Percentiles rank a stretch among this genome's conserved stretches.
phyloP scores from a whole-genome alignment of 2,329 filamentous ascomycete species.

The Ophiostoma perfectum region DNA sequence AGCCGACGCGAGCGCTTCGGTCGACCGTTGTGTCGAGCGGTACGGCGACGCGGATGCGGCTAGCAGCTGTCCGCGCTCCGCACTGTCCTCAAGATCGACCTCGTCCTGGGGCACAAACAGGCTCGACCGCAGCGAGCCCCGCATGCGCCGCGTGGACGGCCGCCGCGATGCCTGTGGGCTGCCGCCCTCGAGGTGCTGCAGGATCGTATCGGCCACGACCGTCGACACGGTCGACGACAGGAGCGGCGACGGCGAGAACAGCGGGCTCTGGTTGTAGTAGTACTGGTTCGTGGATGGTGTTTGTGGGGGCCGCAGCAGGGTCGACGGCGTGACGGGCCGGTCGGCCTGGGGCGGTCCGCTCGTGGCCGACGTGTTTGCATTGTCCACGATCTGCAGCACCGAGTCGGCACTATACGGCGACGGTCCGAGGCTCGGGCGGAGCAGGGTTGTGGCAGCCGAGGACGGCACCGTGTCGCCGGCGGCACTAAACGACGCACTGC shows the following conservation, averaged over 20 bases:
- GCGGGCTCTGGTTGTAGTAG: conserved; percentile 36
- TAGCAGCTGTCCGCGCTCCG: conserved; percentile 22
- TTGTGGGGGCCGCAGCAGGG: conserved; percentile 26
- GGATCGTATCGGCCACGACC: conserved; percentile 52
- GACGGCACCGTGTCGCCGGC: neutral
- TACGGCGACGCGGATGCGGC: neutral
- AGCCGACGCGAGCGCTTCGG: conserved; percentile 6
- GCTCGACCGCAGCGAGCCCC: conserved; percentile 49
- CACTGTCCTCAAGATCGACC: conserved; percentile 29
- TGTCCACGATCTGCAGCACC: conserved; percentile 20
- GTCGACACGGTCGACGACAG: conserved; percentile 54
- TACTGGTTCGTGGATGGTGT: neutral
- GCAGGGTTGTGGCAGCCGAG: conserved; percentile 25
- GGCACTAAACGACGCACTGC: conserved; percentile 21
- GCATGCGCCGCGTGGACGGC: conserved; percentile 44
- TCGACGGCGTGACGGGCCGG: conserved; percentile 29
- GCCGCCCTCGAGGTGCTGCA: conserved; percentile 37
- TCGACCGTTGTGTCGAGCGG: neutral
- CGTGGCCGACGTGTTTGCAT: conserved; percentile 9
- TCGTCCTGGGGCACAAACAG: conserved; percentile 48
- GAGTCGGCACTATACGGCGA: conserved; percentile 31
- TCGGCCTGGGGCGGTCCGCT: conserved; percentile 25
- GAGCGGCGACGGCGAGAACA: conserved; percentile 54
- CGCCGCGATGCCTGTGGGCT: conserved; percentile 36
- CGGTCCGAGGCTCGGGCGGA: conserved; percentile 20